Percentiles rank a stretch among this genome's conserved stretches.
Conservation (phyloP, 495 filamentous ascomycete species). For the Haplographium delicatum region DNA sequence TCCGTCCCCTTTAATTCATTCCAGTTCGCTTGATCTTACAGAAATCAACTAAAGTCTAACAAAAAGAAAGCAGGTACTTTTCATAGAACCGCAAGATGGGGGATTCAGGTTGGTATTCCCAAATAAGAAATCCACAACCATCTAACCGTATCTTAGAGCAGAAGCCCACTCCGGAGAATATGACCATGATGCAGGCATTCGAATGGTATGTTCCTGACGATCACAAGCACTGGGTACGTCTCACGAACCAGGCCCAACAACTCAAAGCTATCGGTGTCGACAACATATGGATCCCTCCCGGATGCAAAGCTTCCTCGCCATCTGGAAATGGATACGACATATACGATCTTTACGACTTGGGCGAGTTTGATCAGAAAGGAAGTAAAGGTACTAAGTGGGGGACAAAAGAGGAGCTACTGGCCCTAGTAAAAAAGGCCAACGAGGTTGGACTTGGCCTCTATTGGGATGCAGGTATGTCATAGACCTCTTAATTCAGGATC, state of each 20-base stretch:
- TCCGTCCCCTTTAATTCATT: too few species aligned
- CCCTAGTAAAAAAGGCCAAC: conserved; percentile 44
- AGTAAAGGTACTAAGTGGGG: conserved; percentile 65
- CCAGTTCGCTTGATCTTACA: too few species aligned
- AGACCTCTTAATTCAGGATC: too few species aligned
- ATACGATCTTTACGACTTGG: conserved; percentile 71
- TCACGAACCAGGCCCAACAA: conserved; percentile 46
- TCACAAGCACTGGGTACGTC: conserved; percentile 57
- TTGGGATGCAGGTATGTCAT: conserved; percentile 62
- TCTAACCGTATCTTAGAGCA: conserved; percentile 8
- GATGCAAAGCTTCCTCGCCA: conserved; percentile 61
- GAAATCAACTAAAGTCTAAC: too few species aligned
- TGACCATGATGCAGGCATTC: conserved; percentile 64
- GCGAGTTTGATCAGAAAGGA: conserved; percentile 73
- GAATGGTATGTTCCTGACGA: conserved; percentile 72
- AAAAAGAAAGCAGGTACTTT: too few species aligned
- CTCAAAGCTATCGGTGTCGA: conserved; percentile 58
- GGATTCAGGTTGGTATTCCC: conserved; percentile 6
- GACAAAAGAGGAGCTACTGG: conserved; percentile 55
- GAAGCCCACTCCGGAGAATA: conserved; percentile 44
- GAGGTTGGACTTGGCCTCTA: conserved; percentile 53
- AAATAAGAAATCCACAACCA: too few species aligned
- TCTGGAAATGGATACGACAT: conserved; percentile 71
- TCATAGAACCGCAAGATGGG: too few species aligned
- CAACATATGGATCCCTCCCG: conserved; percentile 69